Evolutionary conservation across 352 stramenopile species (phyloP).

Genomic region (Phytopythium litorale): DNA sequence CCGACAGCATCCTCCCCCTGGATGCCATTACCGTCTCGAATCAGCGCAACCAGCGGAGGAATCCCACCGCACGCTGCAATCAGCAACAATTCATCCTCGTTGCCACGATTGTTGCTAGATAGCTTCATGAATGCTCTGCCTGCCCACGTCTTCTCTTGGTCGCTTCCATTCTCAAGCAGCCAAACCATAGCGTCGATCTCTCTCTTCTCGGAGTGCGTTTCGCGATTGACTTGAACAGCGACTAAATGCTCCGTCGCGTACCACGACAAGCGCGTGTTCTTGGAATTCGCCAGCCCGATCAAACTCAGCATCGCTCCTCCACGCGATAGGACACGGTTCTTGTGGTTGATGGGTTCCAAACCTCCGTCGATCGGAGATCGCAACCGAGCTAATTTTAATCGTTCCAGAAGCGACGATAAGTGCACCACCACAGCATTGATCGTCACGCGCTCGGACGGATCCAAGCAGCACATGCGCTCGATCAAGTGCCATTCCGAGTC

Average conservation of each 20-base stretch:
- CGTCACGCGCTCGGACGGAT: conserved; percentile 17
- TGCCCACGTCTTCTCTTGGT: background rate
- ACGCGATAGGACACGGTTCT: background rate
- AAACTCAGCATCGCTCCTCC: background rate
- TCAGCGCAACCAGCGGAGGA: no score
- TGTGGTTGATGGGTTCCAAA: background rate
- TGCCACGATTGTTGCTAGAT: background rate
- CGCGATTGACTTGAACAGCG: background rate
- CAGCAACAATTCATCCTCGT: no score
- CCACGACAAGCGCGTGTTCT: background rate
- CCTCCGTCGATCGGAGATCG: background rate
- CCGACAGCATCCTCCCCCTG: no score
- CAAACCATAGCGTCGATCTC: background rate
- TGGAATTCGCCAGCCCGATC: background rate
- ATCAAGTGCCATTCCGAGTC: conserved; percentile 34
- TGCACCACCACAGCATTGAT: conserved; percentile 14
- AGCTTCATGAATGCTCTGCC: background rate
- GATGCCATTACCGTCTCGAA: no score
- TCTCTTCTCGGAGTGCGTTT: background rate
- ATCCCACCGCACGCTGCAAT: no score
- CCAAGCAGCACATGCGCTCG: background rate
- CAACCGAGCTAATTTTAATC: background rate
- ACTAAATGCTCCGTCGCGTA: background rate
- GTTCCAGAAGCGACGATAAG: background rate
- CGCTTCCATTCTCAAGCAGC: background rate